A percentile compares a stretch with the other conserved stretches of the same genome.
phyloP scores from a whole-genome alignment of 768 basidiomycete genomes.

The Melanogaster broomeanus region DNA sequence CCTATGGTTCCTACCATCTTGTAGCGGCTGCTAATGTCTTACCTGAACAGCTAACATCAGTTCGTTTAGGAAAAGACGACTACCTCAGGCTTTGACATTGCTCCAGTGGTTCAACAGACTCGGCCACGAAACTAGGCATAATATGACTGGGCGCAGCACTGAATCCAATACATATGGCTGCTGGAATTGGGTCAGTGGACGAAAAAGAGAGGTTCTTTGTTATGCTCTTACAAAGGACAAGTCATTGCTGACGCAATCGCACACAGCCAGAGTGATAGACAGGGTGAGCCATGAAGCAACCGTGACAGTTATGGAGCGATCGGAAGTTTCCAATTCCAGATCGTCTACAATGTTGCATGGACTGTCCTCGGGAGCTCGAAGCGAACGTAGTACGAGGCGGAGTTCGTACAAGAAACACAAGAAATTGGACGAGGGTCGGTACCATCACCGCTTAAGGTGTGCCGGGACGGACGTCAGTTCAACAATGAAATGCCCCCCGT shows the following conservation, averaged over 20 bases:
- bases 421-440: slow-evolving; percentile 20
- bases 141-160: slow-evolving; percentile 15
- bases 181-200: slow-evolving; percentile 12
- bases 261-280: too few species aligned
- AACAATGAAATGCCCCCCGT: too few species aligned
- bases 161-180: slow-evolving; percentile 17
- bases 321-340: too few species aligned
- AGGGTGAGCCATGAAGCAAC: too few species aligned
- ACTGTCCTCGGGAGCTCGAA: not conserved
- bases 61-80: too few species aligned
- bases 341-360: not conserved
- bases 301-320: too few species aligned
- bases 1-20: slow-evolving; percentile 26
- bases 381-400: not conserved
- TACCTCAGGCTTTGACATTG: slow-evolving; percentile 24
- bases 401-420: slow-evolving; percentile 29
- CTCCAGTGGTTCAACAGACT: slow-evolving; percentile 28
- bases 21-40: slow-evolving; percentile 31
- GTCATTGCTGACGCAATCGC: slow-evolving; percentile 9
- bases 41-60: slow-evolving; percentile 12
- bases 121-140: slow-evolving; percentile 25
- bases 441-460: too few species aligned
- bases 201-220: not conserved
- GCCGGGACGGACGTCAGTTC: not conserved
- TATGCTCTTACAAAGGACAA: slow-evolving; percentile 16